phyloP scores from a whole-genome alignment of 495 filamentous ascomycete genomes.

The Penicillium tannophilum region DNA sequence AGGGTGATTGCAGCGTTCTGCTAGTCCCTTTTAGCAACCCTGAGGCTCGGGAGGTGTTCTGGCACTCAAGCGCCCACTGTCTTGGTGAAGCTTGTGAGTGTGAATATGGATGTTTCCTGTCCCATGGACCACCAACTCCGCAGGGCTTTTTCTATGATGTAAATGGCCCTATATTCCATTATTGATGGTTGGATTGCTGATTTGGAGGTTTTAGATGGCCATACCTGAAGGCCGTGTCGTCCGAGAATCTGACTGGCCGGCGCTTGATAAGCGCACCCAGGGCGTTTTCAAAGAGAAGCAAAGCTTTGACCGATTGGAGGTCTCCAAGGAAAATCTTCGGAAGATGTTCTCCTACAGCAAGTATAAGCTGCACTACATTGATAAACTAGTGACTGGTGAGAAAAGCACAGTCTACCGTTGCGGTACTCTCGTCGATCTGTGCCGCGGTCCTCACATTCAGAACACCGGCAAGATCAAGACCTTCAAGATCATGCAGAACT shows the following conservation, averaged over 20 bases:
- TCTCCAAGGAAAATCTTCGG: slow-evolving; percentile 85
- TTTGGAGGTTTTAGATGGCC: slow-evolving; percentile 57
- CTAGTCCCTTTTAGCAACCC: slow-evolving; percentile 83
- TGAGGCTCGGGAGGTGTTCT: slow-evolving; percentile 83
- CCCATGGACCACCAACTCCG: slow-evolving; percentile 88
- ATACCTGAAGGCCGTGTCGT: slow-evolving; percentile 75
- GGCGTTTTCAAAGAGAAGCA: slow-evolving; percentile 95
- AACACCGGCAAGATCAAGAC: slow-evolving; percentile 90
- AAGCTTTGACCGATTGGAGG: slow-evolving; percentile 83
- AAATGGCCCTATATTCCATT: too few species aligned
- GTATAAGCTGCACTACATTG: slow-evolving; percentile 95
- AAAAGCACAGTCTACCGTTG: slow-evolving; percentile 92
- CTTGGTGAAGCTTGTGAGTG: slow-evolving; percentile 92
- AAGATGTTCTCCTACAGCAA: slow-evolving; percentile 98
- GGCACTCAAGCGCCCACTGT: slow-evolving; percentile 91
- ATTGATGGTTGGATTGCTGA: too few species aligned
- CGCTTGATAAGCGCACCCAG: slow-evolving; percentile 71
- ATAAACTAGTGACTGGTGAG: slow-evolving; percentile 88
- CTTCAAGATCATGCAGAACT: slow-evolving; percentile 95
- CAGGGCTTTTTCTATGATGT: slow-evolving; percentile 95
- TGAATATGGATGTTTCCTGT: slow-evolving; percentile 86
- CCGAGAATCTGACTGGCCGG: slow-evolving; percentile 71
- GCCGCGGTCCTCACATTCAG: slow-evolving; percentile 82
- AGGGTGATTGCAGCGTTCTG: slow-evolving; percentile 71
- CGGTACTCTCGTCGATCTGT: slow-evolving; percentile 78